Evolutionary conservation across 495 filamentous ascomycete species (phyloP), one percentile per base, ranked within the genome.

Genomic region (Tuber borchii): DNA sequence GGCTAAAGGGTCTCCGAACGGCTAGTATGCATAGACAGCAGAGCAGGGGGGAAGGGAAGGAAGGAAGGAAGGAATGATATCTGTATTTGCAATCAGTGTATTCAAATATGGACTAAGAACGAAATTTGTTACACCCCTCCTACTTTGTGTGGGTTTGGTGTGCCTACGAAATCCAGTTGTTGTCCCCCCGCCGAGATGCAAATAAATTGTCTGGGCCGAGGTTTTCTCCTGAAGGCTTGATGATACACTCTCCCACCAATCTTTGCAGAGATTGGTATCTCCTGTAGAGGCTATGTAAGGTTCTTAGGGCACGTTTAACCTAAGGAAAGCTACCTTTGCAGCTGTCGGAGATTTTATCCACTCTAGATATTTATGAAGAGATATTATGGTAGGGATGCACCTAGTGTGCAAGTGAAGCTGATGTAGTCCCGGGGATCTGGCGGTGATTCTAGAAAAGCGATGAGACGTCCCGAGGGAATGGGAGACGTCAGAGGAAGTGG

Each of bases 311-410:
- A 65, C 4, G 26, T 34, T 65, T 65, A 65, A 26, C 56, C 56
- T 65, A 65, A 31, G 26, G 31, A 34, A 61, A 65, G n/a, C 14
- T 31, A 34, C 56, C 56, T 34, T 65, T 16, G 1, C 31, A 65
- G 56, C 6, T 3, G 16, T 34, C 14, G 26, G 56, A 34, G 26
- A 2, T 17, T 65, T 65, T 65, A 34, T 17, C 26, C 56, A 34
- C 14, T 0, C 56, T 26, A 72, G 78, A 70, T 70, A 75, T 77
- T 45, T 77, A 37, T 39, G 22, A 37, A 43, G 19, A 26, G 20
- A 19, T 76, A 45, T 4, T 39, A 26, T 20, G 40, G 43, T 20
- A 45, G 46, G 8, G 31, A 7, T 34, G 34, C 20, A 20, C 42
- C 61, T 26, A 51, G 34, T 34, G 12, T 14, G 26, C 56, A 34